Conservation (phyloP, 148 eudicot species). For the Camellia sinensis region DNA sequence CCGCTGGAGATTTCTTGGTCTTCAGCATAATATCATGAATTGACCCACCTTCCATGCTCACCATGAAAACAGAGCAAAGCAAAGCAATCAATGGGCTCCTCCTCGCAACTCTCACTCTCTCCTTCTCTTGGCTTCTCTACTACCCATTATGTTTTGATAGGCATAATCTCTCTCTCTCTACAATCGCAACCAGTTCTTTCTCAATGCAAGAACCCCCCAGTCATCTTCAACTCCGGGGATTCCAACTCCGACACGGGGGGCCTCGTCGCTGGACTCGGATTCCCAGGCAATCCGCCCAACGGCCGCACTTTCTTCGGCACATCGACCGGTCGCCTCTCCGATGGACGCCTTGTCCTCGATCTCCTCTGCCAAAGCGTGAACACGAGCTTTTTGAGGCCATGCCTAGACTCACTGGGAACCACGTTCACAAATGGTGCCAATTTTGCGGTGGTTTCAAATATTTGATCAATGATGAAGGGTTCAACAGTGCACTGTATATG, state of each 20-base stretch:
- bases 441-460: slow-evolving; percentile 67
- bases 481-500: slow-evolving; percentile 69
- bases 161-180: slow-evolving; percentile 9
- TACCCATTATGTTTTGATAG: too few relatives aligned
- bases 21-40: too few relatives aligned
- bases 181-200: slow-evolving; percentile 7
- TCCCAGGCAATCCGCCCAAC: slow-evolving; percentile 44
- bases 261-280: slow-evolving; percentile 61
- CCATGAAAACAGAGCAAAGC: too few relatives aligned
- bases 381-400: slow-evolving; percentile 57
- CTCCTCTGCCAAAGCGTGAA: slow-evolving; percentile 76
- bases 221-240: slow-evolving; percentile 76
- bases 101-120: neutral
- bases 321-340: slow-evolving; percentile 69
- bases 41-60: too few relatives aligned
- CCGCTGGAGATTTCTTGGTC: too few relatives aligned
- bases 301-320: slow-evolving; percentile 57
- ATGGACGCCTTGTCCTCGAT: slow-evolving; percentile 75
- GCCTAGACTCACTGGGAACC: slow-evolving; percentile 72
- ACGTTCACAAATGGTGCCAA: slow-evolving; percentile 73
- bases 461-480: slow-evolving; percentile 44
- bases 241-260: slow-evolving; percentile 88
- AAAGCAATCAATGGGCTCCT: too few relatives aligned
- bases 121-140: neutral
- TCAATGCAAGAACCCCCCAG: slow-evolving; percentile 34